These are phyloP conservation scores for Cubamyces lactineus DNA, from an alignment of 768 basidiomycete species.

Conservation along the genomic window DNA sequence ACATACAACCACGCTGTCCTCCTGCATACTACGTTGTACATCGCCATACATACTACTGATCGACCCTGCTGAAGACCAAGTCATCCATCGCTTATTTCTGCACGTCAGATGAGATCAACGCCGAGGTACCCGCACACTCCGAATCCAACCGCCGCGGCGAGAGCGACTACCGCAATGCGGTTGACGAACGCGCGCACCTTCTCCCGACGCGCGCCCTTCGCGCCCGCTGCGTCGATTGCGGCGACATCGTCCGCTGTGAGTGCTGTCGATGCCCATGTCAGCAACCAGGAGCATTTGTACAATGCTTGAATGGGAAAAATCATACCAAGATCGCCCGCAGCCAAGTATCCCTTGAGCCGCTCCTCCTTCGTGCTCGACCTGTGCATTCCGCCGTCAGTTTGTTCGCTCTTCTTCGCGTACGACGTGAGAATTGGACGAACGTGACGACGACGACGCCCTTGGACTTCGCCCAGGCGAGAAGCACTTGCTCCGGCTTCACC, in stretches of 20 bases:
- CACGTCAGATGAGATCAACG: constrained; percentile 25
- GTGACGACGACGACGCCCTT: constrained; percentile 71
- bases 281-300: background rate
- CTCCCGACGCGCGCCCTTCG: constrained; percentile 37
- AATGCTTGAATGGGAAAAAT: constrained; percentile 13
- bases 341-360: constrained; percentile 68
- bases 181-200: constrained; percentile 27
- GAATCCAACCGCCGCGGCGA: constrained; percentile 29
- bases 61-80: too few relatives aligned
- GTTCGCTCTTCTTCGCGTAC: constrained; percentile 1
- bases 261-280: constrained; percentile 35
- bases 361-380: constrained; percentile 69
- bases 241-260: constrained; percentile 54
- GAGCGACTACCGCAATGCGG: constrained; percentile 25
- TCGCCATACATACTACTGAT: too few relatives aligned
- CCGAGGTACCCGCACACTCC: constrained; percentile 30
- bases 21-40: too few relatives aligned
- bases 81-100: background rate
- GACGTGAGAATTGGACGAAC: constrained; percentile 41
- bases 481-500: constrained; percentile 64
- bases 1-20: too few relatives aligned
- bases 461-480: constrained; percentile 72
- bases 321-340: constrained; percentile 66
- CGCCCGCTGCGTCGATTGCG: constrained; percentile 62
- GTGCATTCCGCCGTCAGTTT: background rate